A percentile compares a stretch with the other conserved stretches of the same genome.
Evolutionary conservation across 495 filamentous ascomycete species (phyloP).

Genomic region (Acidomyces sp.): DNA sequence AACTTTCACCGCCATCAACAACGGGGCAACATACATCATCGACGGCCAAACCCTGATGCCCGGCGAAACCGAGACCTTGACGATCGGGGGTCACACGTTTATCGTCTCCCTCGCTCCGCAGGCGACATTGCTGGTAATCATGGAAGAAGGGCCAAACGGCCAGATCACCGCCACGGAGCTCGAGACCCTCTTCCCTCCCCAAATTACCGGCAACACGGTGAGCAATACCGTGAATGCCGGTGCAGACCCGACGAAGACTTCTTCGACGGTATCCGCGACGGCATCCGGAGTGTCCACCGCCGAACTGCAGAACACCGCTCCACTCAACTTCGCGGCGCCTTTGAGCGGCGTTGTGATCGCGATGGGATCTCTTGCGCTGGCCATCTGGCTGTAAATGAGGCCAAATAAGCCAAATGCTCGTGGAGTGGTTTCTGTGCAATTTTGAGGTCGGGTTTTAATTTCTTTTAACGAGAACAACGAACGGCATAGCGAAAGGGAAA

Average conservation of each 20-base stretch:
- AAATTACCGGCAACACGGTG: slow-evolving; percentile 8
- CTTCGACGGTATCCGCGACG: not conserved
- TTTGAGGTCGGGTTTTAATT: too few relatives aligned
- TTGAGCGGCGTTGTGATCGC: slow-evolving; percentile 2
- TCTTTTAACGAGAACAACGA: too few relatives aligned
- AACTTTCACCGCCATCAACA: slow-evolving; percentile 23
- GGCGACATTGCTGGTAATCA: slow-evolving; percentile 21
- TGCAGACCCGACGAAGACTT: not conserved
- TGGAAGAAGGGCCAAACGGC: slow-evolving; percentile 6
- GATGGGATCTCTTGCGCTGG: slow-evolving; percentile 1
- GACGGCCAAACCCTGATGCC: slow-evolving; percentile 24
- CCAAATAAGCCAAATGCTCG: too few relatives aligned
- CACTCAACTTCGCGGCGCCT: not conserved
- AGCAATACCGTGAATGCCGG: slow-evolving; percentile 7
- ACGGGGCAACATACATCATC: slow-evolving; percentile 25
- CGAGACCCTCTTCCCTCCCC: slow-evolving; percentile 15
- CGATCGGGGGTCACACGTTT: slow-evolving; percentile 10
- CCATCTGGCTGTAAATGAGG: slow-evolving; percentile 4
- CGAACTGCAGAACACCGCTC: not conserved
- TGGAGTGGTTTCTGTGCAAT: too few relatives aligned
- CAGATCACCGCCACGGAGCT: slow-evolving; percentile 5
- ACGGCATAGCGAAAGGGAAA: too few relatives aligned
- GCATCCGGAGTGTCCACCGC: not conserved
- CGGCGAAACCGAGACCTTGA: slow-evolving; percentile 24
- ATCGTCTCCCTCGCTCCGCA: slow-evolving; percentile 21